Evolutionary conservation across 2,329 filamentous ascomycete species (phyloP).

Genomic region (Alternaria viburni): DNA sequence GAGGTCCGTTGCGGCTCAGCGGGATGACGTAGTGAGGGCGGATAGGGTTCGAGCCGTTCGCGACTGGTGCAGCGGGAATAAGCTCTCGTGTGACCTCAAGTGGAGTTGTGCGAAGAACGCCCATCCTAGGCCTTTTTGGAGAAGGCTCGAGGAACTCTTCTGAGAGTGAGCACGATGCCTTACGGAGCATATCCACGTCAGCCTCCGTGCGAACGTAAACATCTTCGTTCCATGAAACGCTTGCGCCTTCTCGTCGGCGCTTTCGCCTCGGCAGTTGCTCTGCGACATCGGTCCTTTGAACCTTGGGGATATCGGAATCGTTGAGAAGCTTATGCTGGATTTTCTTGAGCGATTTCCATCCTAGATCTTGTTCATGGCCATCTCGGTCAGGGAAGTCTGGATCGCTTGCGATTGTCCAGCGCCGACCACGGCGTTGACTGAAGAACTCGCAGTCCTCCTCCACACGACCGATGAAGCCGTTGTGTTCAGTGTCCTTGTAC

Average conservation of each 20-base stretch:
- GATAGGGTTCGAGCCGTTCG: background rate
- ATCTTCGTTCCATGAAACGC: slow-evolving; percentile 1
- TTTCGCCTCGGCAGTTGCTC: slow-evolving; percentile 1
- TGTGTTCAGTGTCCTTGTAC: background rate
- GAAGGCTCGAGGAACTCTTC: background rate
- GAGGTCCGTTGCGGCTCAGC: background rate
- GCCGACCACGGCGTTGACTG: background rate
- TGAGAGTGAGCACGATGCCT: background rate
- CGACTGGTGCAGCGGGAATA: background rate
- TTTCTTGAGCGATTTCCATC: background rate
- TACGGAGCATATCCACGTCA: slow-evolving; percentile 15
- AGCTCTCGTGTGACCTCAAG: background rate
- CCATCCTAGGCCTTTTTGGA: background rate
- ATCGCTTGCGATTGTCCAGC: background rate
- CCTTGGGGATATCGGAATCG: background rate
- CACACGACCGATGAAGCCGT: background rate
- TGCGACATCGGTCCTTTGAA: background rate
- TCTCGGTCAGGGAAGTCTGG: background rate
- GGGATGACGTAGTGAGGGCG: background rate
- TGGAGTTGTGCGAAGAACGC: background rate
- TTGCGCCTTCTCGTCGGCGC: slow-evolving; percentile 1
- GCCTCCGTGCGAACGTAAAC: slow-evolving; percentile 7
- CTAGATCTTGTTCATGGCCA: background rate
- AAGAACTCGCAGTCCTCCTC: background rate
- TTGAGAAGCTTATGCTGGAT: background rate